phyloP scores from a whole-genome alignment of 192 early-diverging fungal genomes.

The Backusella circina region DNA sequence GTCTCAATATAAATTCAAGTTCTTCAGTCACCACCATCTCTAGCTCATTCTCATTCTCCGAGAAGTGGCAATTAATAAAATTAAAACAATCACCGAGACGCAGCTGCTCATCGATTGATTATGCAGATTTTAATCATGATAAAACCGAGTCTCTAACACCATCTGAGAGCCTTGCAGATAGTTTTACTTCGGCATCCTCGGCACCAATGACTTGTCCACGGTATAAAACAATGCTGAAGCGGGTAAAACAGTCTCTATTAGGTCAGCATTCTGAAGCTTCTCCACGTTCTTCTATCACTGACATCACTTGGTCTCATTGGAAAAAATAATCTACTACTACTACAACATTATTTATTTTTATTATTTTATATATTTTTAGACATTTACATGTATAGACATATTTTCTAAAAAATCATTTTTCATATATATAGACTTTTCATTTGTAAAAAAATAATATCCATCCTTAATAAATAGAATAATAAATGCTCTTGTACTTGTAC shows the following conservation, averaged over 20 bases:
- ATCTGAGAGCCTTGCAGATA: neutral
- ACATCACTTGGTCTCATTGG: neutral
- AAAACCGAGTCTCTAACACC: neutral
- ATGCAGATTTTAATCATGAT: neutral
- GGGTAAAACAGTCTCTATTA: slow-evolving; percentile 3
- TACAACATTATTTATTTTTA: neutral
- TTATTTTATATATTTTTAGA: neutral
- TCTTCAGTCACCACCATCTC: neutral
- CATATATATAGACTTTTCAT: neutral
- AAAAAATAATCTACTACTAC: neutral
- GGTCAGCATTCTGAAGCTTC: neutral
- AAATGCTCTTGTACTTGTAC: neutral
- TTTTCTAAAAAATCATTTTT: neutral
- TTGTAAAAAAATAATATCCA: neutral
- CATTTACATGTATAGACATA: neutral
- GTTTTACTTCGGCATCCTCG: neutral
- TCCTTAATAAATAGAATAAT: neutral
- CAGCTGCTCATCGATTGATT: slow-evolving; percentile 1
- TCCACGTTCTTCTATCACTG: neutral
- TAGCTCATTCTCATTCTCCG: neutral
- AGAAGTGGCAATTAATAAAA: neutral
- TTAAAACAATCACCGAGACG: neutral
- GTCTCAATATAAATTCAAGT: neutral
- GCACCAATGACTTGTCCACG: neutral
- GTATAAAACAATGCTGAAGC: slow-evolving; percentile 3